Evolutionary conservation across 257 asterid species (phyloP), one percentile per base, ranked within the genome.

Genomic region (Lantana camara): DNA sequence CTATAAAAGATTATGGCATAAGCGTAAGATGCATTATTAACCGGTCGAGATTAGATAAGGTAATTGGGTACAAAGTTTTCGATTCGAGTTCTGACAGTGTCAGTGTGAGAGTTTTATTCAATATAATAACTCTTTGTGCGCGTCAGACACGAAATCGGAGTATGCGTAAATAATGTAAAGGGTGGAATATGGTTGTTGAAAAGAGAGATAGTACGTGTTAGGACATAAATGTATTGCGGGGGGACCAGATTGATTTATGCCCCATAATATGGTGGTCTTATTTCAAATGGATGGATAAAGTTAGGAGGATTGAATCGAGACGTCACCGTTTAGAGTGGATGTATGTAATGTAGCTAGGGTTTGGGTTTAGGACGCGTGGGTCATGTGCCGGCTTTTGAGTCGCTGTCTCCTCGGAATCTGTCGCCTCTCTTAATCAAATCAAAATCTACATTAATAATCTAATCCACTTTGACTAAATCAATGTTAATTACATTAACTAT

Each of bases 321-420:
- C 56, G 72, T 67, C 67, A 35, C 12, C 14, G 52, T 30, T 46
- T 17, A 1, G 30, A 48, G 15, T 14, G 41, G 22, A 4, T 27
- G n/a, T n/a, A n/a, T n/a, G n/a, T 27, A 2, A 22, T 12, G 20
- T 48, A 20, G 15, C 19, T 48, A 19, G 30, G 24, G 30, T n/a
- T n/a, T 7, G 23, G 51, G 49, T 30, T 17, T 9, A 3, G 19
- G 60, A 47, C 67, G 73, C 77, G 74, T 72, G 79, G 79, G 62
- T 72, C 75, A 51, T 61, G 35, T 72, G 84, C 76, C 74, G 81
- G 76, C 84, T 79, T 66, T 79, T 42, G 42, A 51, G 57, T 75
- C 76, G 53, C 71, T 57, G 45, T 64, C 75, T 74, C 71, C 67
- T 47, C 46, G 27, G 58, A 67, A 60, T 64, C 73, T 59, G 60